Percentiles rank a stretch among this genome's conserved stretches.
These are phyloP conservation scores for Cryptococcus floricola DNA, from an alignment of 1,284 basidiomycete species.

Conservation along the genomic window DNA sequence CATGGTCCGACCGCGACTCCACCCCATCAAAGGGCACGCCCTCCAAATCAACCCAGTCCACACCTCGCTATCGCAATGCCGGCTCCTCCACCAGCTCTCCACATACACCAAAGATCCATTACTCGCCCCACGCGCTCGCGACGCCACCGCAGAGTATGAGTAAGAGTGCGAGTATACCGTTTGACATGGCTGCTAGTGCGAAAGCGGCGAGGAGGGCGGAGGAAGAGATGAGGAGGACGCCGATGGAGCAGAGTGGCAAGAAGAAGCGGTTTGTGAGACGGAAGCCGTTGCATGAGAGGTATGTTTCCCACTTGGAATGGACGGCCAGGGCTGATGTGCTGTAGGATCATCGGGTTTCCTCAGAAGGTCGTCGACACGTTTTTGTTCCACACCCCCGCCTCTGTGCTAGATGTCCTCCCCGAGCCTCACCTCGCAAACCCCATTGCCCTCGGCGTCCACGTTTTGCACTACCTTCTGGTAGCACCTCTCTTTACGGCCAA, in stretches of 20 bases:
- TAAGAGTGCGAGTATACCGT: conserved; percentile 34
- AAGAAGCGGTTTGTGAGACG: conserved; percentile 37
- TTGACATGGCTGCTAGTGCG: conserved; percentile 40
- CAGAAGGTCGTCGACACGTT: conserved; percentile 25
- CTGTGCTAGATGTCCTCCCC: conserved; percentile 33
- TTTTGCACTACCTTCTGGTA: conserved; percentile 37
- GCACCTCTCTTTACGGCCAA: conserved; percentile 29
- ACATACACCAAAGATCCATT: conserved; percentile 26
- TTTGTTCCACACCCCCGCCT: conserved; percentile 24
- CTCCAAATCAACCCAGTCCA: conserved; percentile 1
- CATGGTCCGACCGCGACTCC: conserved; percentile 1
- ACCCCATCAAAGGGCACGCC: neutral
- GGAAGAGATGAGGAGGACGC: conserved; percentile 12
- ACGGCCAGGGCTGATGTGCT: neutral
- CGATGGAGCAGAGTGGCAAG: conserved; percentile 5
- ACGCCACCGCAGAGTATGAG: conserved; percentile 36
- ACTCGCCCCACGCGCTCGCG: conserved; percentile 35
- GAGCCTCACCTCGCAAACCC: conserved; percentile 37
- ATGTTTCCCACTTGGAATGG: conserved; percentile 4
- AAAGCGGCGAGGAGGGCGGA: conserved; percentile 26
- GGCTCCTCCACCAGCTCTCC: conserved; percentile 10
- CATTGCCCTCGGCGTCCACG: conserved; percentile 30
- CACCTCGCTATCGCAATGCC: conserved; percentile 3
- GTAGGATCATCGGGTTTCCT: conserved; percentile 27
- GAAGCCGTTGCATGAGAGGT: conserved; percentile 37